A percentile compares a stretch with the other conserved stretches of the same genome.
phyloP scores from a whole-genome alignment of 2,329 filamentous ascomycete genomes.

The Aaosphaeria arxii region DNA sequence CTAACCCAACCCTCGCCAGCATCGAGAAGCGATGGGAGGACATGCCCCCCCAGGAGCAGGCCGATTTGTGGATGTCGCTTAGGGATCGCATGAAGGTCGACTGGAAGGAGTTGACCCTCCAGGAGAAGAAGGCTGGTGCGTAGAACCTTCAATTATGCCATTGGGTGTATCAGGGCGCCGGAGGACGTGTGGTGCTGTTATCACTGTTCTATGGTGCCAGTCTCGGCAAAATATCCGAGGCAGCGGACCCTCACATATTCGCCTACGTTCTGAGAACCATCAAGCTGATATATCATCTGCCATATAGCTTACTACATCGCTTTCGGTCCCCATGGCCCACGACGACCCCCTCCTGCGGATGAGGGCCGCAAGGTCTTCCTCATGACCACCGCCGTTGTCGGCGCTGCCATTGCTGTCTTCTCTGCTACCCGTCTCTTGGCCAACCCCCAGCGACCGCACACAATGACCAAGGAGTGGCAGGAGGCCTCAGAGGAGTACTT shows the following conservation, averaged over 20 bases:
- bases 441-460: slow-evolving; percentile 62
- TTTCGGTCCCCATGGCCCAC: slow-evolving; percentile 94
- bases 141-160: slow-evolving; percentile 32
- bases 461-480: slow-evolving; percentile 97
- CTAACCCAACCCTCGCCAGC: slow-evolving; percentile 94
- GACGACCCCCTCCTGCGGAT: slow-evolving; percentile 76
- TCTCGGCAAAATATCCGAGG: background rate
- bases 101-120: slow-evolving; percentile 91
- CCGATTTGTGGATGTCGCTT: slow-evolving; percentile 97
- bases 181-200: slow-evolving; percentile 29
- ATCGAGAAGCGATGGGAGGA: slow-evolving; percentile 99
- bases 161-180: slow-evolving; percentile 12
- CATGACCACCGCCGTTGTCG: slow-evolving; percentile 68
- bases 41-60: slow-evolving; percentile 98
- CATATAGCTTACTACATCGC: slow-evolving; percentile 96
- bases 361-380: slow-evolving; percentile 77
- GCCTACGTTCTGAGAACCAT: slow-evolving; percentile 2
- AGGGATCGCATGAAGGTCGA: slow-evolving; percentile 98
- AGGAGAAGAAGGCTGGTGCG: slow-evolving; percentile 99
- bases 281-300: slow-evolving; percentile 17
- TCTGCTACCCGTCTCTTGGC: slow-evolving; percentile 68
- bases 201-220: slow-evolving; percentile 3
- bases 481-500: slow-evolving; percentile 92
- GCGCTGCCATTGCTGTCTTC: slow-evolving; percentile 69
- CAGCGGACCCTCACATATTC: slow-evolving; percentile 4